Base-by-base conservation (phyloP, 2,329 filamentous ascomycete species). In the Stylonectria norvegica region DNA sequence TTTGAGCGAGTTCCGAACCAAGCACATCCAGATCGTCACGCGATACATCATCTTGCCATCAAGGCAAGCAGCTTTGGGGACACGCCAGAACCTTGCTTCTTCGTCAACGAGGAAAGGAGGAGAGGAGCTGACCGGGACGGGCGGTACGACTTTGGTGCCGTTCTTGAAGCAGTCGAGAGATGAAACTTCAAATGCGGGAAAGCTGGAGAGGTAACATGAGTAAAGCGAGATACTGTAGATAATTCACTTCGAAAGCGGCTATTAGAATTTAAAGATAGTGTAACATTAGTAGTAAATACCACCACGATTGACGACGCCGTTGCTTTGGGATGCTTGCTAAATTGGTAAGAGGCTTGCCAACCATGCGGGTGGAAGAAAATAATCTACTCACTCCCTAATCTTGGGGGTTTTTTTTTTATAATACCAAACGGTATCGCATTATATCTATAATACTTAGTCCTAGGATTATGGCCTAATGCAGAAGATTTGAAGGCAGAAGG, bases 101-200 rank as follows among this genome's bases (percentile, higher is more conserved):
- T 68, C 68, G 0, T 73, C 69, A 11, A 64, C 66, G 10, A 45
- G 50, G 14, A 62, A 59, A 36, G 52, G 53, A 1, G 60, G 58
- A 14, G 55, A 62, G 15, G 67, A 85, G 48, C 68, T 95, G 29
- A 84, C 83, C 1, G 91, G 91, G 0, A 96, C 90, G 0, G 90
- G 90, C 2, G 91, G 91, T 0, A 96, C 91, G 0, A 81, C 84
- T 1, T 65, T 97, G 37, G 85, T 96, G 42, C 88, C 90, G 0
- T 97, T 97, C 63, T 64, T 97, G 48, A 94, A 89, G 64, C 87
- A 94, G 65, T 84, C 87, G 4, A 73, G 91, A 14, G 88, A 96
- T 59, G 90, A 95, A 70, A 96, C 90, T 0, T 48, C 45, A 2
- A 52, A 55, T 15, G 69, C 69, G 3, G 68, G 66, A 0, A 55